These are phyloP conservation scores for Spathaspora passalidarum DNA, from an alignment of 805 yeast species.

Conservation along the genomic window DNA sequence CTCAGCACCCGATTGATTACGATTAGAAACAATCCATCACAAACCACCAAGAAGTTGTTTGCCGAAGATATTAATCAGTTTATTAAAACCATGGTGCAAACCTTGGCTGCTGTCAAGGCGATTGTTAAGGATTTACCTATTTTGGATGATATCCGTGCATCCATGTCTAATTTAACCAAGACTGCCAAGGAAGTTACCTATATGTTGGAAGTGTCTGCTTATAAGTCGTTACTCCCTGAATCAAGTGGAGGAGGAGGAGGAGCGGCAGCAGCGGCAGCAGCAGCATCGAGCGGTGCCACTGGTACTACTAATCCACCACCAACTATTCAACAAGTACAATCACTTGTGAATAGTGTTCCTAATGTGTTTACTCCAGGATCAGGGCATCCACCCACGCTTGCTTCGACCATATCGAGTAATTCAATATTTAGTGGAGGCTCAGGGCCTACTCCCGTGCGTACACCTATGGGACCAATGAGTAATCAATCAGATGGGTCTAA, in stretches of 20 bases:
- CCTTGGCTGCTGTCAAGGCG: slow-evolving; percentile 77
- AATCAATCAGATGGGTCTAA: neutral
- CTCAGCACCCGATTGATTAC: slow-evolving; percentile 53
- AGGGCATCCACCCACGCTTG: slow-evolving; percentile 19
- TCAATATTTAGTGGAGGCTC: neutral
- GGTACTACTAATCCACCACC: neutral
- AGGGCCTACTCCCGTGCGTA: slow-evolving; percentile 17
- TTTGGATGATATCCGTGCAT: slow-evolving; percentile 73
- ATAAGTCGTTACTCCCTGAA: slow-evolving; percentile 28
- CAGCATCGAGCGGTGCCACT: neutral
- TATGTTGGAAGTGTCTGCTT: slow-evolving; percentile 57
- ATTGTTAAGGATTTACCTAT: slow-evolving; percentile 81
- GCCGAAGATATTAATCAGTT: slow-evolving; percentile 87
- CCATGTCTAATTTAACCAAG: slow-evolving; percentile 77
- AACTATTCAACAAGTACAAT: slow-evolving; percentile 9
- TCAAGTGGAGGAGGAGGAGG: slow-evolving; percentile 5
- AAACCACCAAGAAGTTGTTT: slow-evolving; percentile 55
- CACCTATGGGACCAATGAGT: slow-evolving; percentile 13
- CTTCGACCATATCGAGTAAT: slow-evolving; percentile 7
- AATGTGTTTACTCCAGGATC: slow-evolving; percentile 30
- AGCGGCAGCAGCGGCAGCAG: slow-evolving; percentile 1
- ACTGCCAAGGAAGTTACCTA: slow-evolving; percentile 91
- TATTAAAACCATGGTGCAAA: slow-evolving; percentile 77
- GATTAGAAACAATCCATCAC: slow-evolving; percentile 46
- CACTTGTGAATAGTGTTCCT: slow-evolving; percentile 30